Evolutionary conservation across 1,139 yeast genomes (phyloP).

Genomic region (Yamadazyma buinensis): DNA sequence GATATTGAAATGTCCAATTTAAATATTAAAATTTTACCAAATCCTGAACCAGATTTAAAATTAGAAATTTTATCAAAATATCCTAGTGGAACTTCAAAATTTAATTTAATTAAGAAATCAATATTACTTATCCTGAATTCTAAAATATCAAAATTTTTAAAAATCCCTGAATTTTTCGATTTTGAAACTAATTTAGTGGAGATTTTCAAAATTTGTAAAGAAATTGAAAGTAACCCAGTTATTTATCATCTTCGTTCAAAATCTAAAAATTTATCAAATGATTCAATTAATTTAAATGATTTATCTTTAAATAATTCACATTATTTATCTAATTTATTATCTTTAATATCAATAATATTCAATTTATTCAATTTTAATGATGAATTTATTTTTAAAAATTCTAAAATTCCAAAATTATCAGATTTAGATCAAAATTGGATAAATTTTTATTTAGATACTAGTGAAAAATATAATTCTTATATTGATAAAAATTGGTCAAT

Average conservation of each 20-base stretch:
- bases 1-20: slow-evolving; percentile 21
- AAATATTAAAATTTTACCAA: slow-evolving; percentile 39
- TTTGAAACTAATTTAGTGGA: slow-evolving; percentile 25
- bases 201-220: slow-evolving; percentile 40
- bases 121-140: slow-evolving; percentile 13
- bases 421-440: slow-evolving; percentile 21
- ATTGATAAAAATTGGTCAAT: slow-evolving; percentile 37
- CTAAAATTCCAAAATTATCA: slow-evolving; percentile 40
- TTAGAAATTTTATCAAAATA: slow-evolving; percentile 42
- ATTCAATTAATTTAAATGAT: slow-evolving; percentile 31
- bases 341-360: slow-evolving; percentile 26
- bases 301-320: slow-evolving; percentile 19
- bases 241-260: slow-evolving; percentile 46
- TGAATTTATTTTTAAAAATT: slow-evolving; percentile 35
- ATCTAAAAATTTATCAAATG: slow-evolving; percentile 32
- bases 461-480: slow-evolving; percentile 24
- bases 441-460: slow-evolving; percentile 9
- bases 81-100: slow-evolving; percentile 55
- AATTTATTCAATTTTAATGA: slow-evolving; percentile 35
- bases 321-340: slow-evolving; percentile 25
- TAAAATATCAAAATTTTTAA: slow-evolving; percentile 23
- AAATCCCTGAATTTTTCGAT: slow-evolving; percentile 16
- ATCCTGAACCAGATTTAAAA: slow-evolving; percentile 38
- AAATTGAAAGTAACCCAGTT: slow-evolving; percentile 46
- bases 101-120: slow-evolving; percentile 39